These are phyloP conservation scores for Leccinum proximum DNA, from an alignment of 1,284 basidiomycete species.

Conservation along the genomic window DNA sequence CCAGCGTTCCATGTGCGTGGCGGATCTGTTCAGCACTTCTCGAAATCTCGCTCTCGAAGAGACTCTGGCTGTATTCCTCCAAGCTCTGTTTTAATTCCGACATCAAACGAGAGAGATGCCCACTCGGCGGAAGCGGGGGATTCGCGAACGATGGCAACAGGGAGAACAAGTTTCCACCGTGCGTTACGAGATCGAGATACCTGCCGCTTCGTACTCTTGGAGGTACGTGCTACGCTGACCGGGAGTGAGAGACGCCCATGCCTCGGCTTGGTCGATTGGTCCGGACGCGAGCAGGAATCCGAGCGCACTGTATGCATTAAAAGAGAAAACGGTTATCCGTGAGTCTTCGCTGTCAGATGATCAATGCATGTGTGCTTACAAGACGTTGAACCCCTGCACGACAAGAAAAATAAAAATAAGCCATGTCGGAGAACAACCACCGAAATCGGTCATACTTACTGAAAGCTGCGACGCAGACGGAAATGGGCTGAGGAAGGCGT, in stretches of 20 bases:
- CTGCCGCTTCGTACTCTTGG: conserved; percentile 47
- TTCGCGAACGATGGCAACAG: too few species aligned
- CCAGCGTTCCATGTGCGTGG: conserved; percentile 61
- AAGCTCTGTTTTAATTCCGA: too few species aligned
- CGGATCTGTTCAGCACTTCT: conserved; percentile 39
- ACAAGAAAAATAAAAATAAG: not conserved
- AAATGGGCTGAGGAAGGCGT: conserved; percentile 36
- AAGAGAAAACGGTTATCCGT: not conserved
- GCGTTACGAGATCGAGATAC: conserved; percentile 34
- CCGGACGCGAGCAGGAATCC: conserved; percentile 47
- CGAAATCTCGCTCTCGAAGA: too few species aligned
- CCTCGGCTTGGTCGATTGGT: conserved; percentile 43
- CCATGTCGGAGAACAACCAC: not conserved
- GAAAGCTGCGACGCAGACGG: conserved; percentile 39
- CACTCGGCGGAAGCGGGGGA: too few species aligned
- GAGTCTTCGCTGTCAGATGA: not conserved
- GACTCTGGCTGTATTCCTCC: too few species aligned
- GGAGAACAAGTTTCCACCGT: too few species aligned
- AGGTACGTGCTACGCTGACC: conserved; percentile 41
- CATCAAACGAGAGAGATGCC: too few species aligned
- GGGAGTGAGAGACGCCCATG: conserved; percentile 37
- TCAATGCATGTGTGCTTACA: conserved; percentile 12
- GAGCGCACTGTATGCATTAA: conserved; percentile 33
- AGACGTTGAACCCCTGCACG: conserved; percentile 37
- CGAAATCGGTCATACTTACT: conserved; percentile 23